phyloP scores from a whole-genome alignment of 306 rosid species.

The Sindora glabra region DNA sequence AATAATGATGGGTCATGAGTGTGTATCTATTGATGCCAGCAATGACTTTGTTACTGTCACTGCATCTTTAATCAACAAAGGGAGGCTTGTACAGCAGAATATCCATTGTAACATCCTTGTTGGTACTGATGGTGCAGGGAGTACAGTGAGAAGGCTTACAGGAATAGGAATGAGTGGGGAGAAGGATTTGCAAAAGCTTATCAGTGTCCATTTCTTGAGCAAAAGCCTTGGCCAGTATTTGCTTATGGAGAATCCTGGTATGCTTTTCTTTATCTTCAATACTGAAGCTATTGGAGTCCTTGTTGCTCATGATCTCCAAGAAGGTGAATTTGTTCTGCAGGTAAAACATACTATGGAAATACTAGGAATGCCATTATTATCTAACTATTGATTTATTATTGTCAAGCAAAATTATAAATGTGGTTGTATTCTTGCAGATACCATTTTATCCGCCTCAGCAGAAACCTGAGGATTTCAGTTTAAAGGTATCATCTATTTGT shows the following conservation, averaged over 20 bases:
- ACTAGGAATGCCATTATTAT: not conserved
- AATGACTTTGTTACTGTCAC: slow-evolving; percentile 44
- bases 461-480: slow-evolving; percentile 58
- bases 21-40: slow-evolving; percentile 49
- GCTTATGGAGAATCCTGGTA: slow-evolving; percentile 85
- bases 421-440: slow-evolving; percentile 44
- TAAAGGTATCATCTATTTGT: slow-evolving; percentile 46
- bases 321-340: slow-evolving; percentile 95
- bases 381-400: slow-evolving; percentile 13
- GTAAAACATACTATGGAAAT: slow-evolving; percentile 31
- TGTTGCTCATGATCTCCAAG: slow-evolving; percentile 89
- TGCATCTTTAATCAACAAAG: slow-evolving; percentile 45
- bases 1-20: slow-evolving; percentile 79
- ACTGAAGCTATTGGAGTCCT: slow-evolving; percentile 90
- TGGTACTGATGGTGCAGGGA: slow-evolving; percentile 85
- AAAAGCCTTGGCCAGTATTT: slow-evolving; percentile 75
- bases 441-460: slow-evolving; percentile 98
- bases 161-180: slow-evolving; percentile 86
- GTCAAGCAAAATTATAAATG: slow-evolving; percentile 12
- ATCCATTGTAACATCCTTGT: slow-evolving; percentile 57
- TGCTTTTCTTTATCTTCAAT: slow-evolving; percentile 89
- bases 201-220: slow-evolving; percentile 86
- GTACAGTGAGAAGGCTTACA: slow-evolving; percentile 70
- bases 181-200: slow-evolving; percentile 78
- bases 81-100: slow-evolving; percentile 42